phyloP scores from a whole-genome alignment of 1,139 yeast genomes.

The Kodamaea derodonti region DNA sequence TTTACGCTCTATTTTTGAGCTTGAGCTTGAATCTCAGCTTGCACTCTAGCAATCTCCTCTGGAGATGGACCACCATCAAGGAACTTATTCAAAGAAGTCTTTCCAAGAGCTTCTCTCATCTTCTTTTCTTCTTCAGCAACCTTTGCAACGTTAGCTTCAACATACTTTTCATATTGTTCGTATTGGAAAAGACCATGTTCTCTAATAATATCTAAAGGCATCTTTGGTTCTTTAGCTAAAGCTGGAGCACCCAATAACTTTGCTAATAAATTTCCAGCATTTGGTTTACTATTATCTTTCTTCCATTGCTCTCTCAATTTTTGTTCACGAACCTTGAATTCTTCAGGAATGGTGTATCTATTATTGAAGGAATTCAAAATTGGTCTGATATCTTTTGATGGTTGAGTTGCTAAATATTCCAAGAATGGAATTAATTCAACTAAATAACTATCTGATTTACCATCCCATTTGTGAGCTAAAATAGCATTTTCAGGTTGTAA shows the following conservation, averaged over 20 bases:
- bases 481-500: constrained; percentile 93
- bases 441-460: constrained; percentile 74
- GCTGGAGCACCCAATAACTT: constrained; percentile 60
- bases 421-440: constrained; percentile 83
- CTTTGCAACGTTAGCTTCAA: constrained; percentile 87
- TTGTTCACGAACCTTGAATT: constrained; percentile 74
- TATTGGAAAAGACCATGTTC: constrained; percentile 92
- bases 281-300: constrained; percentile 55
- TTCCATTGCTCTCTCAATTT: constrained; percentile 65
- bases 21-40: constrained; percentile 35
- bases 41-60: constrained; percentile 75
- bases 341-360: constrained; percentile 61
- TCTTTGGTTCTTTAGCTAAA: constrained; percentile 58
- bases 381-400: constrained; percentile 86
- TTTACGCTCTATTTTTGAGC: neutral
- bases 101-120: constrained; percentile 77
- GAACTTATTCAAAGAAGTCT: constrained; percentile 76
- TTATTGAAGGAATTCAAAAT: constrained; percentile 67
- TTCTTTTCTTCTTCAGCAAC: constrained; percentile 74
- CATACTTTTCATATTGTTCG: constrained; percentile 74
- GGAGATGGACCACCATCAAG: constrained; percentile 84
- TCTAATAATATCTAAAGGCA: constrained; percentile 88
- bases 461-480: constrained; percentile 81
- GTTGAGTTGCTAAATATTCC: constrained; percentile 93
- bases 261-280: constrained; percentile 52